phyloP scores from a whole-genome alignment of 2,329 filamentous ascomycete genomes.

The Botrytis byssoidea region DNA sequence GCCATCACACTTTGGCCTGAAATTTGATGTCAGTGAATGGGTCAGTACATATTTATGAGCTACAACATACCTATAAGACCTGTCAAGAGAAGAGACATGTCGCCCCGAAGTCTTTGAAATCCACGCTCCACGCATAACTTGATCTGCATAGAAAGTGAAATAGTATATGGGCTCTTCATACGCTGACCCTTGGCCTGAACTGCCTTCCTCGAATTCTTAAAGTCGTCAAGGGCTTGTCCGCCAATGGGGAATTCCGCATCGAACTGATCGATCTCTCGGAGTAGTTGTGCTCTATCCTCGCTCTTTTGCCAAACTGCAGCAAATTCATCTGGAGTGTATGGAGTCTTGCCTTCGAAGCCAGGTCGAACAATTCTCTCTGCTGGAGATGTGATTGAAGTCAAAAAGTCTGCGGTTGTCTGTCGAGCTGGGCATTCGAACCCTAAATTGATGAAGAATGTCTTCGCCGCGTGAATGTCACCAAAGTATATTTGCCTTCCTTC shows the following conservation, averaged over 20 bases:
- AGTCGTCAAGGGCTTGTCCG: conserved; percentile 39
- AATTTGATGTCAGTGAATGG: not conserved
- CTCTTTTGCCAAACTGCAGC: conserved; percentile 51
- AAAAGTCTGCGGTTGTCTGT: conserved; percentile 58
- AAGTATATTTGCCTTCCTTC: conserved; percentile 71
- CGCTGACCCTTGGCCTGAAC: conserved; percentile 44
- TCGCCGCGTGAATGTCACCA: conserved; percentile 61
- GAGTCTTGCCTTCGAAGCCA: conserved; percentile 57
- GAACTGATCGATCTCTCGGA: conserved; percentile 53
- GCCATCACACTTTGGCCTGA: conserved; percentile 48
- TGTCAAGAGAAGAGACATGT: conserved; percentile 67
- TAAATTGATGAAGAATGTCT: conserved; percentile 66
- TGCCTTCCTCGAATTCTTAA: conserved; percentile 44
- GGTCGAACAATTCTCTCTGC: conserved; percentile 55
- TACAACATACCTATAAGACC: conserved; percentile 23
- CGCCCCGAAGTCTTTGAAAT: conserved; percentile 72
- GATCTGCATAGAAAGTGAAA: conserved; percentile 75
- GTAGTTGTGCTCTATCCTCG: conserved; percentile 43
- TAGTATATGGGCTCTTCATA: conserved; percentile 73
- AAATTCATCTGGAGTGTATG: conserved; percentile 55
- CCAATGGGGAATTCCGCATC: conserved; percentile 43
- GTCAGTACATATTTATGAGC: not conserved
- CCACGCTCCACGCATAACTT: conserved; percentile 78
- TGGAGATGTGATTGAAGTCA: conserved; percentile 69
- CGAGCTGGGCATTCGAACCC: conserved; percentile 71